phyloP scores from a whole-genome alignment of 768 basidiomycete species.

The Psilocybe tampanensis region DNA sequence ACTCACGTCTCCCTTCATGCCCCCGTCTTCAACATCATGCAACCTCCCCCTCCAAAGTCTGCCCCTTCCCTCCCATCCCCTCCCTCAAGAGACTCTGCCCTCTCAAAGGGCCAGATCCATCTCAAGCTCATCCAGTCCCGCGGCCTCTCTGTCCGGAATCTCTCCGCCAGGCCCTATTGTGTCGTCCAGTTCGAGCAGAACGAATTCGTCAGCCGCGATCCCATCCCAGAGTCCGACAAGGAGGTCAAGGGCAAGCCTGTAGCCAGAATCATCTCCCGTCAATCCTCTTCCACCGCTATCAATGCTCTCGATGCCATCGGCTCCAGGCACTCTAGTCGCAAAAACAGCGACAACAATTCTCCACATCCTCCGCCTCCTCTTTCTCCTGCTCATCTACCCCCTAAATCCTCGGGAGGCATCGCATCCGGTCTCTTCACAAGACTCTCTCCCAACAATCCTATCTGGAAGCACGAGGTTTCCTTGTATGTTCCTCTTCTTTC shows the following conservation, averaged over 20 bases:
- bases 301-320: constrained; percentile 68
- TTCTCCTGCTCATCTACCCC: too few relatives aligned
- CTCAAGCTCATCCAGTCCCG: constrained; percentile 95
- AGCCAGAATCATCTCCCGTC: constrained; percentile 38
- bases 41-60: constrained; percentile 50
- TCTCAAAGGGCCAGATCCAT: constrained; percentile 77
- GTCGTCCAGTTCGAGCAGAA: constrained; percentile 99
- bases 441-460: constrained; percentile 81
- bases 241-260: constrained; percentile 84
- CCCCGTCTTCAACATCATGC: constrained; percentile 82
- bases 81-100: constrained; percentile 38
- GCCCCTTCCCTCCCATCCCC: constrained; percentile 28
- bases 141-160: constrained; percentile 71
- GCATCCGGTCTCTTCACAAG: constrained; percentile 59
- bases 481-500: constrained; percentile 70
- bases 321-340: constrained; percentile 42
- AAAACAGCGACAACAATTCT: constrained; percentile 42
- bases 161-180: constrained; percentile 80
- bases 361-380: constrained; percentile 29
- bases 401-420: constrained; percentile 29
- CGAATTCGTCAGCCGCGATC: constrained; percentile 94
- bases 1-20: constrained; percentile 80
- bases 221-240: constrained; percentile 83
- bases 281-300: constrained; percentile 62
- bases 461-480: constrained; percentile 99